These are phyloP conservation scores for Ogataea haglerorum DNA, from an alignment of 805 yeast genomes.

Conservation along the genomic window DNA sequence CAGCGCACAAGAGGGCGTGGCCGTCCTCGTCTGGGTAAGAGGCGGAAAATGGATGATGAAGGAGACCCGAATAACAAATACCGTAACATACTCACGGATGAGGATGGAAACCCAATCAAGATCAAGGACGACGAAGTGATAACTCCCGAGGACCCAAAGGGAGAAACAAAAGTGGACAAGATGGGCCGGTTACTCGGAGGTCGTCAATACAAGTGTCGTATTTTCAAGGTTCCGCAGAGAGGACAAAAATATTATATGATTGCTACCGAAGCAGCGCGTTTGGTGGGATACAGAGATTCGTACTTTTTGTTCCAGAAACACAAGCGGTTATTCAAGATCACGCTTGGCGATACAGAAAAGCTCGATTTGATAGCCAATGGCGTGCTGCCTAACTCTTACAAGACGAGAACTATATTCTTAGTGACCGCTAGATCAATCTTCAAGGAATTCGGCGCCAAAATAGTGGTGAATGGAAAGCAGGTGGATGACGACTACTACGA, in stretches of 20 bases:
- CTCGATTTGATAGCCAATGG: constrained; percentile 77
- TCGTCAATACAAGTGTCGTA: constrained; percentile 67
- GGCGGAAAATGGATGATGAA: constrained; percentile 27
- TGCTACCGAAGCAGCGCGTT: constrained; percentile 93
- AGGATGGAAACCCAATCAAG: constrained; percentile 61
- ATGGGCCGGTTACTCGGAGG: constrained; percentile 69
- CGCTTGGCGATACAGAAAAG: constrained; percentile 74
- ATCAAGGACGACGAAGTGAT: constrained; percentile 75
- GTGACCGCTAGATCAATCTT: constrained; percentile 88
- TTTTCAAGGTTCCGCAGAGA: constrained; percentile 59
- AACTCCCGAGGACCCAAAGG: constrained; percentile 72
- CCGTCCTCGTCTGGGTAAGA: constrained; percentile 28
- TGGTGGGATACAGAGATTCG: constrained; percentile 91
- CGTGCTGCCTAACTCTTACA: constrained; percentile 82
- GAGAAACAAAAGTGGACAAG: constrained; percentile 67
- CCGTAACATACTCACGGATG: constrained; percentile 40
- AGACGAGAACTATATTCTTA: constrained; percentile 83
- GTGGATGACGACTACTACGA: constrained; percentile 90
- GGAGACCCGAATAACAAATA: constrained; percentile 33
- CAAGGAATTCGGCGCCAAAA: constrained; percentile 87
- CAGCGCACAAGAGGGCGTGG: constrained; percentile 31
- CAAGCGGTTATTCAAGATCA: constrained; percentile 66
- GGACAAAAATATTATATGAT: constrained; percentile 83
- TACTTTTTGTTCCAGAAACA: constrained; percentile 87
- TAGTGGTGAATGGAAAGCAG: constrained; percentile 74